Evolutionary conservation across 225 moss, liverwort and hornwort species (phyloP).

Genomic region (Sphagnum tenellum): DNA sequence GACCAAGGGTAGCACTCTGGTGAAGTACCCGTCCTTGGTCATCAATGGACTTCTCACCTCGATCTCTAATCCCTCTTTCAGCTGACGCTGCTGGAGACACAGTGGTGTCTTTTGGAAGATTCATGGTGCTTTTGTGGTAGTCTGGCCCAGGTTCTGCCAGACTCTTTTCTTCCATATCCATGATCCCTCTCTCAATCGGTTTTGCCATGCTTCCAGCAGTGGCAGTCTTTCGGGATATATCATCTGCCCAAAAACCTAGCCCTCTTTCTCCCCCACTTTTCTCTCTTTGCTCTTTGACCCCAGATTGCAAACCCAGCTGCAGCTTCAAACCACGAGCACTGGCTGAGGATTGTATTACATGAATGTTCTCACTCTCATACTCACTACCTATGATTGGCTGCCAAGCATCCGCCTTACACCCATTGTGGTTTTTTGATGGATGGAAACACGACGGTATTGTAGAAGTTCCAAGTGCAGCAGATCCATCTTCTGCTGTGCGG

Average conservation of each 20-base stretch:
- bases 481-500: conserved; percentile 10
- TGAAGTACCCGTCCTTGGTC: conserved; percentile 8
- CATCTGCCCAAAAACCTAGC: too few relatives aligned
- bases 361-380: conserved; percentile 12
- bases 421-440: conserved; percentile 17
- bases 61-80: not conserved
- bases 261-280: too few relatives aligned
- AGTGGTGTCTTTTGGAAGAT: too few relatives aligned
- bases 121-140: too few relatives aligned
- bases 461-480: conserved; percentile 21
- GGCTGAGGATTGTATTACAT: not conserved
- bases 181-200: not conserved
- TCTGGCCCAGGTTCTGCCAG: too few relatives aligned
- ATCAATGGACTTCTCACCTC: conserved; percentile 11
- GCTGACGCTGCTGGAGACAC: too few relatives aligned
- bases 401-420: conserved; percentile 36
- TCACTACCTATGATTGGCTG: conserved; percentile 28
- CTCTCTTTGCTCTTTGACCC: too few relatives aligned
- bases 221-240: too few relatives aligned
- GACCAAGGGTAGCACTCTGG: conserved; percentile 6
- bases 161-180: not conserved
- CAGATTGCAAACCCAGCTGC: conserved; percentile 3
- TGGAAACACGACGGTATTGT: conserved; percentile 12
- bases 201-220: too few relatives aligned
- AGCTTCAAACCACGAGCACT: not conserved